Conservation (phyloP, 2,329 filamentous ascomycete species). For the Colletotrichum destructivum region DNA sequence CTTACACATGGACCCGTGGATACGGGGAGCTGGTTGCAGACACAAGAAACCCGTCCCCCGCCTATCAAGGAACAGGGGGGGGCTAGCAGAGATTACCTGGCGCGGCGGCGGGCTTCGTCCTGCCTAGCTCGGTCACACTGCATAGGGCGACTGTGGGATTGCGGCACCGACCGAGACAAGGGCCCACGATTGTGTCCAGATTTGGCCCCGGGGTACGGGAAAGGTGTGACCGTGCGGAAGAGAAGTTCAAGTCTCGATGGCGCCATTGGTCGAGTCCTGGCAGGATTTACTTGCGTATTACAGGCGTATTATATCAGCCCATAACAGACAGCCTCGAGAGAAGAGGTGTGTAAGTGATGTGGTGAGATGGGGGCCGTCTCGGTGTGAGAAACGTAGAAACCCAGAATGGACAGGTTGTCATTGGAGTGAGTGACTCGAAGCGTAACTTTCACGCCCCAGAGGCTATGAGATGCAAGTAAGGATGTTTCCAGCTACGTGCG, state of each 20-base stretch:
- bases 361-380: background rate
- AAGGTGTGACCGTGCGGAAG: too few species aligned
- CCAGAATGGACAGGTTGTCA: too few species aligned
- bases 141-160: background rate
- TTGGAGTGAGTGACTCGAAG: too few species aligned
- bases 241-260: too few species aligned
- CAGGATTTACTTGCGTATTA: too few species aligned
- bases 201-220: background rate
- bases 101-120: too few species aligned
- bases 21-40: background rate
- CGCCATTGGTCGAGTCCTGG: too few species aligned
- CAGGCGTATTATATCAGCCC: background rate
- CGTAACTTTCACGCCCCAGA: too few species aligned
- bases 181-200: too few species aligned
- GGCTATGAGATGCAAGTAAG: too few species aligned
- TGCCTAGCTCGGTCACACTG: background rate
- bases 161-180: background rate
- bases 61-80: background rate
- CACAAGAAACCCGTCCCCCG: too few species aligned
- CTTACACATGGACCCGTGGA: background rate
- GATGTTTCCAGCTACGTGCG: too few species aligned
- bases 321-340: background rate
- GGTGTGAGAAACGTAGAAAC: background rate
- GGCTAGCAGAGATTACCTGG: background rate
- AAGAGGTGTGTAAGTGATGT: background rate